Evolutionary conservation across 2,329 filamentous ascomycete genomes (phyloP).

Genomic region (Graphiopsis chlorocephala): DNA sequence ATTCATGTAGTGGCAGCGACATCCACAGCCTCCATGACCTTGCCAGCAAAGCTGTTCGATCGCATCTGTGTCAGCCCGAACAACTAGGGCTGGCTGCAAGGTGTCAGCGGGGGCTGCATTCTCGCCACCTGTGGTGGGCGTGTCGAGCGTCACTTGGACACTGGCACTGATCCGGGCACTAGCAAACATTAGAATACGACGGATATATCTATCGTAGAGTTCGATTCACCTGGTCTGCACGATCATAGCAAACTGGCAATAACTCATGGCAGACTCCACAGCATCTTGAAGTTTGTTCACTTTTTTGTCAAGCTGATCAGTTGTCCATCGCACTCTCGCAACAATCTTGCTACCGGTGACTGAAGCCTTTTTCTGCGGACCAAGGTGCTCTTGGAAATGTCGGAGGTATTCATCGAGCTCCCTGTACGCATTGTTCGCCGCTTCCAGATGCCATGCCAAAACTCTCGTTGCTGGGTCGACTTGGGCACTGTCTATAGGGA

Average conservation of each 20-base stretch:
- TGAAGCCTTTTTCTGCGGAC: neutral
- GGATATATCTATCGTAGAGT: neutral
- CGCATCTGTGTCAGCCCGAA: neutral
- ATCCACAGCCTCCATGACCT: neutral
- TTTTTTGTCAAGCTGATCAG: neutral
- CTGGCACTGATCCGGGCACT: neutral
- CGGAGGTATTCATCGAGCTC: neutral
- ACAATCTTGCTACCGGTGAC: neutral
- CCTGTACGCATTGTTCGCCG: neutral
- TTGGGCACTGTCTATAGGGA: neutral
- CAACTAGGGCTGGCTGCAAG: neutral
- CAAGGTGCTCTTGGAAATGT: neutral
- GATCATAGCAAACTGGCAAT: neutral
- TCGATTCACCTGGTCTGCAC: neutral
- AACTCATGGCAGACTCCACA: neutral
- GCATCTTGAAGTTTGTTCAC: neutral
- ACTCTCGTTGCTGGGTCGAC: neutral
- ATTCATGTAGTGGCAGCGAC: neutral
- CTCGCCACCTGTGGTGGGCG: neutral
- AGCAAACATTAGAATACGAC: neutral
- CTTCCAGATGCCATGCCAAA: neutral
- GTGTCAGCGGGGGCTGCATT: neutral
- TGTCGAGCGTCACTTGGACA: neutral
- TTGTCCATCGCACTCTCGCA: neutral
- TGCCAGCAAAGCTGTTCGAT: neutral